Base-by-base conservation (phyloP, 169 alveolate genomes). In the Eimeria necatrix region DNA sequence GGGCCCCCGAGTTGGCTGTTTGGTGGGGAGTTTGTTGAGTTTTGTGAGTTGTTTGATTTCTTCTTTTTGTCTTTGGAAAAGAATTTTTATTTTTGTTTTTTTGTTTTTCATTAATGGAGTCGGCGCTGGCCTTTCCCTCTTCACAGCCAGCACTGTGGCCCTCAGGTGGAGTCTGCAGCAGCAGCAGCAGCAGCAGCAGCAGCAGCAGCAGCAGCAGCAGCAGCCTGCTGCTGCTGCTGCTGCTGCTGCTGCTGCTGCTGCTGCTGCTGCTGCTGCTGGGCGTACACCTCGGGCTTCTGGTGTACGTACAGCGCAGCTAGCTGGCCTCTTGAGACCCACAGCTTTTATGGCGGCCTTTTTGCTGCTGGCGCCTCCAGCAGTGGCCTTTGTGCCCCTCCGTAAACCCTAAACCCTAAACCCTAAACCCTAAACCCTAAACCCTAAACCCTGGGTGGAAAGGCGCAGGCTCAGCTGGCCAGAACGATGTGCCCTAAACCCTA, bases 111-210 rank as follows among this genome's bases (percentile, higher is more conserved):
- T 68, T 8, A 68, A 68, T n/a, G 78, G 78, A 18, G 46, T 68
- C 48, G 78, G 78, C 78, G 12, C n/a, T 24, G 78, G 78, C 41
- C 78, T 68, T 14, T 10, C n/a, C 46, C 78, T 68, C 32, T 68
- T 68, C 32, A 16, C 78, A 14, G 78, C 78, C 9, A n/a, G 78
- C n/a, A 68, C 78, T 14, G 78, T n/a, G 14, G 78, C 78, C 78
- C 78, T 68, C 78, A 16, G 78, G 9, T 68, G 78, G 78, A 24
- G n/a, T 68, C 32, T 24, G 78, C n/a, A 32, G 41, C 41, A 32
- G 41, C 41, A 32, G 41, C 41, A 32, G 41, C 41, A 32, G 41
- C 41, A 32, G 41, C 41, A 32, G 41, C 41, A 32, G 41, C 41
- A 32, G 41, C 41, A 32, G 41, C 41, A 32, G 41, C 41, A 32